phyloP scores from a whole-genome alignment of 768 basidiomycete species.

The Russula abietina region DNA sequence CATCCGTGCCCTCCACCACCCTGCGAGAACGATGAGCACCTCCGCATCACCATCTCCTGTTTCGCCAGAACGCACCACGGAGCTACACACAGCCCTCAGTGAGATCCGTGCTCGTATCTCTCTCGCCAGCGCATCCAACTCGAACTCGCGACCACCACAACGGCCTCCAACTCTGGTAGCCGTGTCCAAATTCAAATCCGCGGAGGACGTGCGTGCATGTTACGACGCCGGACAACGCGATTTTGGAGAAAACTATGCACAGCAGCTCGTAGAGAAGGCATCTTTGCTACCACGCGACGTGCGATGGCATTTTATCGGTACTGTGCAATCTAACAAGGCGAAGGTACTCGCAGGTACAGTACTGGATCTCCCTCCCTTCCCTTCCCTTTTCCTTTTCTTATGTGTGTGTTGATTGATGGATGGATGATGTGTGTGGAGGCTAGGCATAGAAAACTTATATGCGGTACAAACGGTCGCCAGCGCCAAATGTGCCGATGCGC shows the following conservation, averaged over 20 bases:
- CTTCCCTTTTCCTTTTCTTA: neutral
- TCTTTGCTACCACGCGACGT: conserved; percentile 39
- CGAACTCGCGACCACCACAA: conserved; percentile 10
- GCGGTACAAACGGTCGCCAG: conserved; percentile 84
- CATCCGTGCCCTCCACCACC: neutral
- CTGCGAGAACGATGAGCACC: neutral
- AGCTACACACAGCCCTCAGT: conserved; percentile 48
- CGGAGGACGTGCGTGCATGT: conserved; percentile 78
- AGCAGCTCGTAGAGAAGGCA: conserved; percentile 87
- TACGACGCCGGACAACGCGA: conserved; percentile 78
- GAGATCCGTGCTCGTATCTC: conserved; percentile 49
- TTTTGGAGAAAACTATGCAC: conserved; percentile 98
- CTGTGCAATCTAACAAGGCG: conserved; percentile 18
- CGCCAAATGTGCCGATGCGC: conserved; percentile 67
- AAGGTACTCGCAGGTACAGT: conserved; percentile 15
- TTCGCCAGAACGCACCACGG: conserved; percentile 41
- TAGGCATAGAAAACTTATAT: conserved; percentile 54
- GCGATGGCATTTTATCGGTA: conserved; percentile 29
- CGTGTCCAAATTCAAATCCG: conserved; percentile 91
- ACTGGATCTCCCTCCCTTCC: neutral
- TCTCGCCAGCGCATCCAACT: conserved; percentile 31
- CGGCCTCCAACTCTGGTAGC: conserved; percentile 56
- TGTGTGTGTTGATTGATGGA: neutral
- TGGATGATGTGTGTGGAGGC: neutral
- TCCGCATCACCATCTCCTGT: neutral